Conservation (phyloP, 345 rosid genomes). For the Theobroma cacao region DNA sequence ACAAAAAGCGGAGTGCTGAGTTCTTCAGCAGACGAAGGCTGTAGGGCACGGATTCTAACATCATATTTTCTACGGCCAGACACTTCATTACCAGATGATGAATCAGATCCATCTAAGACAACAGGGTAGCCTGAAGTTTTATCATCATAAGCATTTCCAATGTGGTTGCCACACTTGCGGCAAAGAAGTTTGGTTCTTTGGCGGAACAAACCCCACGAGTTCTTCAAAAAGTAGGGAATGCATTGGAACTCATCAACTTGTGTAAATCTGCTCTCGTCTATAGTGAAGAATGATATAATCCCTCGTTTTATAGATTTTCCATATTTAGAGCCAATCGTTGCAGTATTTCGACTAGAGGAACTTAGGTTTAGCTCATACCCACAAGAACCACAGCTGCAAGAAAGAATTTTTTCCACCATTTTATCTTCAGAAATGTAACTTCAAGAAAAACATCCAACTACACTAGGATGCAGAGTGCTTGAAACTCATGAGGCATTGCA, state of each 20-base stretch:
- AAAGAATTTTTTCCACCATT: conserved; percentile 6
- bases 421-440: neutral
- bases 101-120: conserved; percentile 44
- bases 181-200: conserved; percentile 86
- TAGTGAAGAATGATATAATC: conserved; percentile 71
- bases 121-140: conserved; percentile 44
- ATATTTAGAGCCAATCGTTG: conserved; percentile 80
- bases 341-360: conserved; percentile 83
- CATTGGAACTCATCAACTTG: conserved; percentile 83
- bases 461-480: neutral
- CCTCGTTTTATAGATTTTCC: conserved; percentile 94
- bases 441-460: neutral
- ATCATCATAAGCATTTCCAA: conserved; percentile 63
- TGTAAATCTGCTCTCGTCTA: conserved; percentile 85
- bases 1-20: conserved; percentile 32
- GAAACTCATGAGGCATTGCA: neutral
- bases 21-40: conserved; percentile 60
- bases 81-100: conserved; percentile 38
- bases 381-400: conserved; percentile 91
- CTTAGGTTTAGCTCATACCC: conserved; percentile 87
- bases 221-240: conserved; percentile 66
- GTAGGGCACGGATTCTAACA: conserved; percentile 79
- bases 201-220: conserved; percentile 62
- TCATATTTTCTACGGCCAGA: conserved; percentile 52
- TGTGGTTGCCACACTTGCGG: conserved; percentile 75